A percentile compares a stretch with the other conserved stretches of the same genome.
These are phyloP conservation scores for Lichtheimia ornata DNA, from an alignment of 371 early-diverging fungal genomes.

Conservation along the genomic window DNA sequence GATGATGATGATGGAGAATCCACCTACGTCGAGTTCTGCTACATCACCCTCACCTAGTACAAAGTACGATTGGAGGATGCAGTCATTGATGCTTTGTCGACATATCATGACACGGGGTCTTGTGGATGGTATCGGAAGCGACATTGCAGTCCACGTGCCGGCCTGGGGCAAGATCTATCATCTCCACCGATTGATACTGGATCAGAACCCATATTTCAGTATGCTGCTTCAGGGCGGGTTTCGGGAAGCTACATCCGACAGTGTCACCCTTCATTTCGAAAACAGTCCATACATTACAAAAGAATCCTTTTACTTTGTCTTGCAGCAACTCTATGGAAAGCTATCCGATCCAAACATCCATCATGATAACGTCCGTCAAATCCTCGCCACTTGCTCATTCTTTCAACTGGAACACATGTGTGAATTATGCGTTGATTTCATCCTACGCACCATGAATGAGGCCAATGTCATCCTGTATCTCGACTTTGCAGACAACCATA, in stretches of 20 bases:
- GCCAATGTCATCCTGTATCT: constrained; percentile 58
- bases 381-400: constrained; percentile 62
- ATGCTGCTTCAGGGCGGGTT: constrained; percentile 56
- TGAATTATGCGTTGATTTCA: constrained; percentile 55
- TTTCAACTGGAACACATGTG: constrained; percentile 57
- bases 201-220: constrained; percentile 60
- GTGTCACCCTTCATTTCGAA: constrained; percentile 53
- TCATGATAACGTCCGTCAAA: constrained; percentile 41
- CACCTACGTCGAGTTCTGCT: too few species aligned
- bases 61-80: constrained; percentile 41
- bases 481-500: constrained; percentile 53
- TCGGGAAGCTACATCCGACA: constrained; percentile 40
- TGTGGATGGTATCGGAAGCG: constrained; percentile 56
- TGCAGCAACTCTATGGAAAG: constrained; percentile 53
- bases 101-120: constrained; percentile 60
- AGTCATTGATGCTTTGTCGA: constrained; percentile 42
- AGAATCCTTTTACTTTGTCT: constrained; percentile 60
- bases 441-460: constrained; percentile 42
- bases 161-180: constrained; percentile 55
- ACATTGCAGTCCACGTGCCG: constrained; percentile 46
- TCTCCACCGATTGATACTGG: constrained; percentile 58
- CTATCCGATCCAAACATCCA: constrained; percentile 36
- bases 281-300: constrained; percentile 55
- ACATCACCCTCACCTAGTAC: too few species aligned
- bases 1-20: too few species aligned